These are phyloP conservation scores for Trichocomaceae sp. DNA, from an alignment of 2,329 filamentous ascomycete genomes.

Conservation along the genomic window DNA sequence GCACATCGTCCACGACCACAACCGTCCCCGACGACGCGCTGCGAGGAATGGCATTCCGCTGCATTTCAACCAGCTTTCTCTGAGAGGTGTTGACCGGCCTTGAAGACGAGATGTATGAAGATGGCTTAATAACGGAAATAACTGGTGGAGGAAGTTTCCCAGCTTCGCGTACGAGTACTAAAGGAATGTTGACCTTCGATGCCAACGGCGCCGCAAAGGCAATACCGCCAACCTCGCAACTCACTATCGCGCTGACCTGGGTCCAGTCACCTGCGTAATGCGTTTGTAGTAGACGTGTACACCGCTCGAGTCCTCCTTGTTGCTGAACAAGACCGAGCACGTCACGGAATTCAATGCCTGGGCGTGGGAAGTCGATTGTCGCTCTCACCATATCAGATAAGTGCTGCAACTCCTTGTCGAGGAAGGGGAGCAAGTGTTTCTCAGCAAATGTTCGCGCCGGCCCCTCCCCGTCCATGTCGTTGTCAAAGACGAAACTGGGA, in stretches of 20 bases:
- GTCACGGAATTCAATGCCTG: neutral
- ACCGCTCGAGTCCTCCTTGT: neutral
- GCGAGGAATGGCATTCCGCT: slow-evolving; percentile 33
- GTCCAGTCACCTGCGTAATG: slow-evolving; percentile 46
- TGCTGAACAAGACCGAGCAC: neutral
- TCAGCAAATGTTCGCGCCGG: neutral
- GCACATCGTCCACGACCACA: slow-evolving; percentile 56
- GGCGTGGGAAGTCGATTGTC: neutral
- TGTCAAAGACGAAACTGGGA: neutral
- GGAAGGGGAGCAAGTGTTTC: neutral
- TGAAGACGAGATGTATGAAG: slow-evolving; percentile 28
- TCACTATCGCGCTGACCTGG: slow-evolving; percentile 41
- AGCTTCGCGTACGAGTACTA: slow-evolving; percentile 49
- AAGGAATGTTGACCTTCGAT: slow-evolving; percentile 31
- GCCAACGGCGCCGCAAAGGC: slow-evolving; percentile 51
- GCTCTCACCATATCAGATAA: neutral
- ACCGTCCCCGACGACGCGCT: slow-evolving; percentile 32
- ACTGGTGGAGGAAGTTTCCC: slow-evolving; percentile 56
- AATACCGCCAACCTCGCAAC: slow-evolving; percentile 54
- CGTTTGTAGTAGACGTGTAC: slow-evolving; percentile 42
- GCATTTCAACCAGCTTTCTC: slow-evolving; percentile 47
- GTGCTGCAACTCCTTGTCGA: neutral
- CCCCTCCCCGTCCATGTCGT: neutral
- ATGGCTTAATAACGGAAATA: slow-evolving; percentile 45
- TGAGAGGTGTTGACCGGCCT: slow-evolving; percentile 38